Base-by-base conservation (phyloP, 2,329 filamentous ascomycete species). In the Plectosphaerella cucumerina region DNA sequence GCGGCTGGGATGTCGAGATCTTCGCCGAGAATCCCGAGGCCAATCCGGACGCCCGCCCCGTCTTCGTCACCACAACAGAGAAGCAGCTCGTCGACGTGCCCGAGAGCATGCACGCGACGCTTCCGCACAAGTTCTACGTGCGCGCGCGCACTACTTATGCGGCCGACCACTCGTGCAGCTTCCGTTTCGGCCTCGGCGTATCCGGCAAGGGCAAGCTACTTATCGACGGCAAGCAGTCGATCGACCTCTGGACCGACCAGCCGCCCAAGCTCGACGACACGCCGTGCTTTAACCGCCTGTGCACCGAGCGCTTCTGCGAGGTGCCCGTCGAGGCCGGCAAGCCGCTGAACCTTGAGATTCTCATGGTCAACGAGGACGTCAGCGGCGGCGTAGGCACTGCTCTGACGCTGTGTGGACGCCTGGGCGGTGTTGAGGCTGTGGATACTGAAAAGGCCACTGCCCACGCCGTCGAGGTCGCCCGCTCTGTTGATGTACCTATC, bases 381-480 rank as follows among this genome's bases (percentile, higher is more conserved):
- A 46, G 56, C 5, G 62, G 62, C 0, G 57, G 60, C 1, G 51
- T 53, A 5, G 53, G 51, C 47, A 63, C 35, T 22, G 56, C 51
- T 50, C 60, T 51, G 53, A 60, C 44, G 17, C 56, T 53, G 85
- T 31, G 86, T 15, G 85, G 86, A 2, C 87, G 85, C 59, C 79
- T 86, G 3, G 84, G 89, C 47, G 86, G 86, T 0, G 87, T 86
- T 63, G 83, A 85, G 61, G 80, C 86, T 58, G 77, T 85, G 57
- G 37, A 55, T 11, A 31, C 42, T 3, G 52, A 54, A 3, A 23
- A 56, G 9, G 52, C 48, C 6, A 52, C 59, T 31, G n/a, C 15
- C 12, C 45, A 51, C 6, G 58, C 58, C 1, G 50, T 54, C 6
- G 37, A 49, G 14, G 20, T 78, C 6, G 83, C 83, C 9, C 72